Evolutionary conservation across 2,329 filamentous ascomycete species (phyloP).

Genomic region (Trichophaea hybrida): DNA sequence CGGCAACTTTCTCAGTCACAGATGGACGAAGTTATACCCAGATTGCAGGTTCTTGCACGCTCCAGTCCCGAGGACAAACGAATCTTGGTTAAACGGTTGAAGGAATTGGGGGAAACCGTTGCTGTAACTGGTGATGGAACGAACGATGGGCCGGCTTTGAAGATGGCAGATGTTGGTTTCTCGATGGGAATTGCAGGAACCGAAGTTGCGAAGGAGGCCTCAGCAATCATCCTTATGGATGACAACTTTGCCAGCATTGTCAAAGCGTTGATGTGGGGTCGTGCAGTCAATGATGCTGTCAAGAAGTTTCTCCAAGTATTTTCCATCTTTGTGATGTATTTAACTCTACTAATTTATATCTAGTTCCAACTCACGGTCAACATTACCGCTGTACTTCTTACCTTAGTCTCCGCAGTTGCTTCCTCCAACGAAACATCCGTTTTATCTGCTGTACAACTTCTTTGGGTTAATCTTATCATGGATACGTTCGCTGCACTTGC

Average conservation of each 20-base stretch:
- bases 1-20: conserved; percentile 33
- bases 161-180: conserved; percentile 52
- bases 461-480: conserved; percentile 98
- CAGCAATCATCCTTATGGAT: conserved; percentile 48
- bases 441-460: conserved; percentile 73
- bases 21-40: conserved; percentile 43
- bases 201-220: conserved; percentile 49
- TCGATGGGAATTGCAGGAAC: conserved; percentile 54
- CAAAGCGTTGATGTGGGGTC: conserved; percentile 47
- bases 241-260: conserved; percentile 51
- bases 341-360: conserved; percentile 2
- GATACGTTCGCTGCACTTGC: conserved; percentile 84
- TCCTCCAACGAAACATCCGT: conserved; percentile 56
- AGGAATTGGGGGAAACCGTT: conserved; percentile 51
- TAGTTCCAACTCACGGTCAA: conserved; percentile 77
- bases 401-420: conserved; percentile 74
- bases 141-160: conserved; percentile 51
- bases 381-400: conserved; percentile 74
- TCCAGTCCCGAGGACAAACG: conserved; percentile 58
- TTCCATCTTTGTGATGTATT: neutral
- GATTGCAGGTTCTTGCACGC: conserved; percentile 52
- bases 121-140: conserved; percentile 54
- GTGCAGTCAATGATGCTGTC: conserved; percentile 43
- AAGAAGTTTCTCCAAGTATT: conserved; percentile 37
- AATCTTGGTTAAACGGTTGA: conserved; percentile 48